Conservation (phyloP, 352 stramenopile species). For the Peronospora tabacina region DNA sequence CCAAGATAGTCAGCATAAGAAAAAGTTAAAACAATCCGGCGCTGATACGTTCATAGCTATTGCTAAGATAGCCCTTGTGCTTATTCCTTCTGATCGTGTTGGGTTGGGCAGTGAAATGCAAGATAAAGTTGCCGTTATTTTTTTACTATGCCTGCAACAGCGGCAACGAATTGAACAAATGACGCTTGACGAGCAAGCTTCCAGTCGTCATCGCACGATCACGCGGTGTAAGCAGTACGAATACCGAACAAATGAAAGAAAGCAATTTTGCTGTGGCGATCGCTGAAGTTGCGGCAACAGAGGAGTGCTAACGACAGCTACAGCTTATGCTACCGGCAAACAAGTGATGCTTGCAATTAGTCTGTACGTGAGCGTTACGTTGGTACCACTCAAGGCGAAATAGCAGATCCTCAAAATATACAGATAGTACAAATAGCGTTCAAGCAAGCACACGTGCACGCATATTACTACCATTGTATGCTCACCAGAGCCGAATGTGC, state of each 20-base stretch:
- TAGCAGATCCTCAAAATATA: constrained; percentile 42
- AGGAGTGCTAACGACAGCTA: constrained; percentile 45
- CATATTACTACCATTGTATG: constrained; percentile 48
- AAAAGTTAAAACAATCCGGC: constrained; percentile 10
- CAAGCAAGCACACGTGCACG: constrained; percentile 46
- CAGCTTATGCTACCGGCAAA: constrained; percentile 66
- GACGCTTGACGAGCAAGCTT: constrained; percentile 11
- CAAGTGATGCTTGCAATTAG: constrained; percentile 44
- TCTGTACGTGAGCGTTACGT: constrained; percentile 22
- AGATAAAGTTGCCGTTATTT: constrained; percentile 56
- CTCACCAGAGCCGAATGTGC: constrained; percentile 46
- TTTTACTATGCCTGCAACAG: constrained; percentile 48
- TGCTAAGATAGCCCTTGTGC: constrained; percentile 8
- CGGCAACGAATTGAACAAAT: constrained; percentile 34
- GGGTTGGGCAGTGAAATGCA: constrained; percentile 26
- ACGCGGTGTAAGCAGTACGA: constrained; percentile 8
- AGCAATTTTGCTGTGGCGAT: constrained; percentile 9
- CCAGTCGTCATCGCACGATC: constrained; percentile 27
- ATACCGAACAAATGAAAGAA: constrained; percentile 4
- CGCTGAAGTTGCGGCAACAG: constrained; percentile 20
- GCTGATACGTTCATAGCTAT: background rate
- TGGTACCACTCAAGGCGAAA: constrained; percentile 30
- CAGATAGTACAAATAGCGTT: constrained; percentile 44
- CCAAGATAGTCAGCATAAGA: constrained; percentile 11
- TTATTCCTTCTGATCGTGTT: constrained; percentile 3